Evolutionary conservation across 2,329 filamentous ascomycete species (phyloP).

Genomic region (Corniculantispora saksenae): DNA sequence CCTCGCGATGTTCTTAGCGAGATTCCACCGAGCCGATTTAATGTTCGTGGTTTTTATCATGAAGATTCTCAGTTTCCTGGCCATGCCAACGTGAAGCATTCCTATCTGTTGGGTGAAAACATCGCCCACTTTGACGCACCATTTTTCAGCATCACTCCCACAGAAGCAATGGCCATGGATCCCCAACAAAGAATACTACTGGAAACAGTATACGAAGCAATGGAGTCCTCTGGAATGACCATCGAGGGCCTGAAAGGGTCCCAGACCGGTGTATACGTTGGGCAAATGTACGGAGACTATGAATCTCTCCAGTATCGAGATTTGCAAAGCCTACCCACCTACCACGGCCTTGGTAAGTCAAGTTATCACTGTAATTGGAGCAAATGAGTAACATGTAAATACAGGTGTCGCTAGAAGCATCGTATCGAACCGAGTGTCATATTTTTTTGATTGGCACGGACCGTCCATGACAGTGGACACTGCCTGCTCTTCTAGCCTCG

Average conservation of each 20-base stretch:
- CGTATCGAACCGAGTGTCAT: constrained; percentile 39
- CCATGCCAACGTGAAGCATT: background rate
- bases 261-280: background rate
- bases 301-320: background rate
- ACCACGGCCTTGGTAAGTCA: background rate
- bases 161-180: background rate
- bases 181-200: background rate
- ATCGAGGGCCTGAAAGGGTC: background rate
- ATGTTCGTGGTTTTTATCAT: constrained; percentile 27
- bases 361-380: background rate
- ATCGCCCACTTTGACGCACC: background rate
- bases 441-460: constrained; percentile 39
- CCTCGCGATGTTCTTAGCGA: constrained; percentile 22
- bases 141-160: background rate
- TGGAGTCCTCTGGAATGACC: background rate
- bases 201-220: background rate
- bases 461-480: constrained; percentile 37
- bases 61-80: constrained; percentile 23
- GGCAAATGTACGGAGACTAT: background rate
- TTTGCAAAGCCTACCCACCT: background rate
- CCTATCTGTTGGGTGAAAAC: background rate
- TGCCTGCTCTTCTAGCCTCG: constrained; percentile 38
- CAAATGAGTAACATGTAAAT: too few species aligned
- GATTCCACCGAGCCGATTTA: constrained; percentile 28
- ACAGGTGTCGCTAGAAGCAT: background rate